Evolutionary conservation across 345 rosid genomes (phyloP).

Genomic region (Combretum micranthum): DNA sequence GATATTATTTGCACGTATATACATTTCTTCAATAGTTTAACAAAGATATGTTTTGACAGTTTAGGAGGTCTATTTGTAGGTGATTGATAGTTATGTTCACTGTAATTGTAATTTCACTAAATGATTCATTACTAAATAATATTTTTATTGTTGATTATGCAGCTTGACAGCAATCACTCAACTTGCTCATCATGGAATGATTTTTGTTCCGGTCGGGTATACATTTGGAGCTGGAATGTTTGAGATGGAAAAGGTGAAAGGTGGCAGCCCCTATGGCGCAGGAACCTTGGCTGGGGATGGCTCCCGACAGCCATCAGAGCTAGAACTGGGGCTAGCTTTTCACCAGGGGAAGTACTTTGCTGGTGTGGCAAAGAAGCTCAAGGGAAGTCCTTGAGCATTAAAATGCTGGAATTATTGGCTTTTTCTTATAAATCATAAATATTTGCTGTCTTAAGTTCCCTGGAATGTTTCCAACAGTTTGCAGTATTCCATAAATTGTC

Average conservation of each 20-base stretch:
- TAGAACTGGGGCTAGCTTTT: constrained; percentile 57
- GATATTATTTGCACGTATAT: too few species aligned
- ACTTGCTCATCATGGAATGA: constrained; percentile 67
- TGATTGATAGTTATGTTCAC: too few species aligned
- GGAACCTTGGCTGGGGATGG: constrained; percentile 76
- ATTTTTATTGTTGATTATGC: background rate
- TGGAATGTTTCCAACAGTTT: too few species aligned
- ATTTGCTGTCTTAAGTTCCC: too few species aligned
- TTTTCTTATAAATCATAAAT: too few species aligned
- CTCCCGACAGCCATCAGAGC: constrained; percentile 53
- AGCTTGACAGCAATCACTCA: constrained; percentile 72
- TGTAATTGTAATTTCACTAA: too few species aligned
- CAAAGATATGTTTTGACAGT: too few species aligned
- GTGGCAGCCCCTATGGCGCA: constrained; percentile 69
- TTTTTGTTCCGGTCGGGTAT: constrained; percentile 67
- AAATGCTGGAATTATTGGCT: too few species aligned
- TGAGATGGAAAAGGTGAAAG: constrained; percentile 59
- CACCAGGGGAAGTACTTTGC: constrained; percentile 75
- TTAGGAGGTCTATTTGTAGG: too few species aligned
- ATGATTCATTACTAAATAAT: background rate
- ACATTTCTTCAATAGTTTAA: too few species aligned
- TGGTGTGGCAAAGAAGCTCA: constrained; percentile 52
- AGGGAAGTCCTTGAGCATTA: constrained; percentile 14
- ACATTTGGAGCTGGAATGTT: constrained; percentile 71
- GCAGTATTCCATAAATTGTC: too few species aligned